phyloP scores from a whole-genome alignment of 306 rosid species.

The Mimosa pudica region DNA sequence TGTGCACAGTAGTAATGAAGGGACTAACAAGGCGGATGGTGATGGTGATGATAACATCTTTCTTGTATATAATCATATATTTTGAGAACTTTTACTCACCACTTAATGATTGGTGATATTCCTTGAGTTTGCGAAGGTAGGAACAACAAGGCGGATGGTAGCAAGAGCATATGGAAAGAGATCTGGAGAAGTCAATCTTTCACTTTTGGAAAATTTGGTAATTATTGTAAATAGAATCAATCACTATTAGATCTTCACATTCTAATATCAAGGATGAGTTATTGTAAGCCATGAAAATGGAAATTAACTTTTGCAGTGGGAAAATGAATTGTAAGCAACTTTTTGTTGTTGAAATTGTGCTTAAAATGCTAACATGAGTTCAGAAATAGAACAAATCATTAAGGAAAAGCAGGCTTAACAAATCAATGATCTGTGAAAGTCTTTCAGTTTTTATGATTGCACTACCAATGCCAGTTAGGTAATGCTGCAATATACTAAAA shows the following conservation, averaged over 20 bases:
- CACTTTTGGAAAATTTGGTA: slow-evolving; percentile 86
- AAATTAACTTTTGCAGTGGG: slow-evolving; percentile 15
- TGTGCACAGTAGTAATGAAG: neutral
- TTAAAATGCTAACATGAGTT: slow-evolving; percentile 22
- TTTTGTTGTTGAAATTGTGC: slow-evolving; percentile 11
- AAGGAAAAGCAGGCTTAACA: slow-evolving; percentile 1
- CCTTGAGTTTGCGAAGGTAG: slow-evolving; percentile 67
- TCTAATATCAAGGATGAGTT: slow-evolving; percentile 9
- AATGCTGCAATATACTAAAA: slow-evolving; percentile 6
- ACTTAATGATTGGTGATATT: slow-evolving; percentile 36
- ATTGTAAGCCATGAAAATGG: slow-evolving; percentile 19
- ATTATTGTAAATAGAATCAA: slow-evolving; percentile 34
- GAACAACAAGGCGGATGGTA: slow-evolving; percentile 79
- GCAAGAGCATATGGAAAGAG: slow-evolving; percentile 80
- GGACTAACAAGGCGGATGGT: neutral
- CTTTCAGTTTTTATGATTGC: slow-evolving; percentile 13
- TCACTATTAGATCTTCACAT: slow-evolving; percentile 5
- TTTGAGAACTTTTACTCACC: slow-evolving; percentile 37
- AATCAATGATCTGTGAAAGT: slow-evolving; percentile 26
- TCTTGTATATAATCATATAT: slow-evolving; percentile 18
- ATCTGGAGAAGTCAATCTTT: slow-evolving; percentile 83
- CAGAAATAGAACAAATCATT: neutral
- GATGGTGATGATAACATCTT: neutral
- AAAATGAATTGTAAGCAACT: slow-evolving; percentile 22
- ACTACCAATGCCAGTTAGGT: slow-evolving; percentile 12